Conservation (phyloP, 441 rosid genomes). For the Jatropha multifida region DNA sequence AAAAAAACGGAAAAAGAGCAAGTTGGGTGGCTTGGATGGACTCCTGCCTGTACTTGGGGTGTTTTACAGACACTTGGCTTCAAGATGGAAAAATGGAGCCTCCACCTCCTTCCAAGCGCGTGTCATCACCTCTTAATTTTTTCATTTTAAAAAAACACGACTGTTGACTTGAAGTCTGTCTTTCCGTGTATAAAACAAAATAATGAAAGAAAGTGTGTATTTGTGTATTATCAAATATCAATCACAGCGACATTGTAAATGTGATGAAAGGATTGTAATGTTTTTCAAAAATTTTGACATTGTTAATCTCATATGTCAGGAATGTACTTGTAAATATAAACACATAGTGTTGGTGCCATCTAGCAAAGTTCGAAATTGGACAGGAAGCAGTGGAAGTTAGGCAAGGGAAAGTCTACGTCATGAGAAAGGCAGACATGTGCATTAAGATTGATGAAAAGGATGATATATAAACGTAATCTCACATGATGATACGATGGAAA, state of each 20-base stretch:
- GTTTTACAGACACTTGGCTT: conserved; percentile 4
- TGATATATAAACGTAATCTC: not conserved
- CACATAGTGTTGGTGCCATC: too few species aligned
- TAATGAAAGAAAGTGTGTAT: too few species aligned
- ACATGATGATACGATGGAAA: not conserved
- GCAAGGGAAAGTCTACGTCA: not conserved
- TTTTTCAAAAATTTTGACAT: too few species aligned
- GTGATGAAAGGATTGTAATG: too few species aligned
- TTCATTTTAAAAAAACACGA: not conserved
- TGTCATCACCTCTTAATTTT: not conserved
- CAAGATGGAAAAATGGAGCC: not conserved
- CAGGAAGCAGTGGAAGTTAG: not conserved
- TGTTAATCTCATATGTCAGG: too few species aligned
- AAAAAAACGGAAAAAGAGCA: not conserved
- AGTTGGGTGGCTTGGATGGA: not conserved
- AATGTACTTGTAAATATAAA: too few species aligned
- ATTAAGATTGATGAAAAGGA: not conserved
- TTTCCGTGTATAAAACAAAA: too few species aligned
- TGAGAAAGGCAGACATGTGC: not conserved
- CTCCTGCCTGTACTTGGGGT: conserved; percentile 6
- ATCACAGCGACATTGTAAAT: too few species aligned
- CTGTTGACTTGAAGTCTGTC: too few species aligned
- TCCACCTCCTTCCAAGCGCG: conserved; percentile 2
- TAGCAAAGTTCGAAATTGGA: not conserved
- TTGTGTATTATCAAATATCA: too few species aligned